Conservation (phyloP, 2,329 filamentous ascomycete species). For the Diplodia mutila region DNA sequence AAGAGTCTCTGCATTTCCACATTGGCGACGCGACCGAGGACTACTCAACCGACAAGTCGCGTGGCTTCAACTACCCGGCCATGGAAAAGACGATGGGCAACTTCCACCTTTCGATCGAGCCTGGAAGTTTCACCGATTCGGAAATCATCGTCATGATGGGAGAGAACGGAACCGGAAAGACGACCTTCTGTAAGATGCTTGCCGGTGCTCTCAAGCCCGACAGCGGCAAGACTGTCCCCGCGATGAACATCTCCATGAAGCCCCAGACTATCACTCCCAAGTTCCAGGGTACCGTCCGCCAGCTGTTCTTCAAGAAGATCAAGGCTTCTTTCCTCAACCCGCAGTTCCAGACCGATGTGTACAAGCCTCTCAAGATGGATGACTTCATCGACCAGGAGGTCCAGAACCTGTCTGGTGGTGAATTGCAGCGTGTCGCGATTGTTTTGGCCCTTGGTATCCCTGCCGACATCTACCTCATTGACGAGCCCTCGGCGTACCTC, state of each 20-base stretch:
- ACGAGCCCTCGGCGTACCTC: conserved; percentile 91
- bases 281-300: conserved; percentile 93
- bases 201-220: conserved; percentile 94
- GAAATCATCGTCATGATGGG: conserved; percentile 99
- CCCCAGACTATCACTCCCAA: conserved; percentile 99
- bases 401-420: conserved; percentile 98
- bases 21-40: conserved; percentile 89
- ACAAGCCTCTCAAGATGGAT: conserved; percentile 98
- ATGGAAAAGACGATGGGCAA: conserved; percentile 93
- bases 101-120: conserved; percentile 82
- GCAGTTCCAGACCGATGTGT: conserved; percentile 99
- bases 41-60: conserved; percentile 79
- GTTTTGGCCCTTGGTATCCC: conserved; percentile 94
- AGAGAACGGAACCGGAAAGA: conserved; percentile 99
- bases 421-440: conserved; percentile 98
- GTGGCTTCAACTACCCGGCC: conserved; percentile 81
- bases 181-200: conserved; percentile 95
- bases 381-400: conserved; percentile 99
- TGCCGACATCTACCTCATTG: conserved; percentile 97
- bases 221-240: conserved; percentile 73
- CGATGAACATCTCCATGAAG: conserved; percentile 99
- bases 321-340: conserved; percentile 94
- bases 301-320: conserved; percentile 99
- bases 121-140: conserved; percentile 91
- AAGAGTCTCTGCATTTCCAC: conserved; percentile 94